Evolutionary conservation across 805 yeast species (phyloP).

Genomic region (Monosporozyma yasuniensis): DNA sequence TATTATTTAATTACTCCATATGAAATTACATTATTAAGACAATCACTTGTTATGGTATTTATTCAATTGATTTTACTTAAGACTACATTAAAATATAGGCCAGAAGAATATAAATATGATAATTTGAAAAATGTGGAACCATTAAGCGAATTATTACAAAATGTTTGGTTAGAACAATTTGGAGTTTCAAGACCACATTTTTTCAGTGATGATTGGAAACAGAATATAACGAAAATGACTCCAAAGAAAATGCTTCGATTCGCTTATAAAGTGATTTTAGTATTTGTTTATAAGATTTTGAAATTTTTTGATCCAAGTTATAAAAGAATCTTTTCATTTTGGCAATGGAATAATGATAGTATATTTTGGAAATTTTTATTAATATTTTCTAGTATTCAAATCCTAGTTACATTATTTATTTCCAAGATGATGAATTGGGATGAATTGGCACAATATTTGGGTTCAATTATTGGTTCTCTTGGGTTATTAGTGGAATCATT

Average conservation of each 20-base stretch:
- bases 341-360: slow-evolving; percentile 73
- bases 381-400: slow-evolving; percentile 36
- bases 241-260: slow-evolving; percentile 17
- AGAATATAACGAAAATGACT: slow-evolving; percentile 16
- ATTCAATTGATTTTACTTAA: slow-evolving; percentile 61
- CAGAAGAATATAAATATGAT: slow-evolving; percentile 34
- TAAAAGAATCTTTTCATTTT: slow-evolving; percentile 55
- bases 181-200: slow-evolving; percentile 9
- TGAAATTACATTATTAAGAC: slow-evolving; percentile 69
- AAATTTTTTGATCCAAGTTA: slow-evolving; percentile 64
- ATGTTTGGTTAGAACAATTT: slow-evolving; percentile 29
- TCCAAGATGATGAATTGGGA: slow-evolving; percentile 33
- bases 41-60: slow-evolving; percentile 75
- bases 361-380: slow-evolving; percentile 57
- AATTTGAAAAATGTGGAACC: slow-evolving; percentile 32
- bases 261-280: slow-evolving; percentile 19
- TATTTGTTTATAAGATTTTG: slow-evolving; percentile 34
- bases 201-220: slow-evolving; percentile 26
- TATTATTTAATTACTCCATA: slow-evolving; percentile 76
- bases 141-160: slow-evolving; percentile 22
- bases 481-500: slow-evolving; percentile 67
- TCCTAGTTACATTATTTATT: slow-evolving; percentile 25
- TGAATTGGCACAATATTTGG: slow-evolving; percentile 47
- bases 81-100: slow-evolving; percentile 53
- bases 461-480: slow-evolving; percentile 43